Evolutionary conservation across 352 stramenopile genomes (phyloP).

Genomic region (Pythium dissimile): DNA sequence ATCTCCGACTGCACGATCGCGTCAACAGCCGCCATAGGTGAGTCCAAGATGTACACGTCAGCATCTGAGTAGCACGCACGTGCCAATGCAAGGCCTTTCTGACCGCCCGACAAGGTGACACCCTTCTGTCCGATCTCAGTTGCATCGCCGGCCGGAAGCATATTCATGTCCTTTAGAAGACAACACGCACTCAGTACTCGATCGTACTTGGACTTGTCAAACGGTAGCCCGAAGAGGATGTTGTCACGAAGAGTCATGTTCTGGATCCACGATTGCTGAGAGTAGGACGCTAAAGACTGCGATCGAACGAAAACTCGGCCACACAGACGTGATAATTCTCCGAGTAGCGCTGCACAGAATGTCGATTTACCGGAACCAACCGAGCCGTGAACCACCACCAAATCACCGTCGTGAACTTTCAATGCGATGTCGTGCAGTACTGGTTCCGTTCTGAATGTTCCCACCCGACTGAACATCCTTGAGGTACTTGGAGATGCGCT

Average conservation of each 20-base stretch:
- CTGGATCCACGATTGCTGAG: conserved; percentile 91
- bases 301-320: conserved; percentile 36
- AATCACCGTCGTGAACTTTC: conserved; percentile 29
- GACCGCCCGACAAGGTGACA: conserved; percentile 91
- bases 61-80: conserved; percentile 54
- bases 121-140: conserved; percentile 96
- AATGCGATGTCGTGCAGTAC: conserved; percentile 46
- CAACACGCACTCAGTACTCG: conserved; percentile 69
- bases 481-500: conserved; percentile 28
- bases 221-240: conserved; percentile 88
- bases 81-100: conserved; percentile 81
- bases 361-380: conserved; percentile 51
- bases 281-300: conserved; percentile 47
- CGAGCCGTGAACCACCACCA: conserved; percentile 41
- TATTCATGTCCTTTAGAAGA: conserved; percentile 73
- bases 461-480: no score
- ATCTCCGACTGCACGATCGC: conserved; percentile 91
- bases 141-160: conserved; percentile 83
- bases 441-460: no score
- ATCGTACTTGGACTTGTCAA: conserved; percentile 46
- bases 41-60: conserved; percentile 84
- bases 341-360: conserved; percentile 36
- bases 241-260: conserved; percentile 94
- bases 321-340: conserved; percentile 68
- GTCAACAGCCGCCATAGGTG: conserved; percentile 91